phyloP scores from a whole-genome alignment of 208 protist genomes.

The Trypanosoma rangeli region DNA sequence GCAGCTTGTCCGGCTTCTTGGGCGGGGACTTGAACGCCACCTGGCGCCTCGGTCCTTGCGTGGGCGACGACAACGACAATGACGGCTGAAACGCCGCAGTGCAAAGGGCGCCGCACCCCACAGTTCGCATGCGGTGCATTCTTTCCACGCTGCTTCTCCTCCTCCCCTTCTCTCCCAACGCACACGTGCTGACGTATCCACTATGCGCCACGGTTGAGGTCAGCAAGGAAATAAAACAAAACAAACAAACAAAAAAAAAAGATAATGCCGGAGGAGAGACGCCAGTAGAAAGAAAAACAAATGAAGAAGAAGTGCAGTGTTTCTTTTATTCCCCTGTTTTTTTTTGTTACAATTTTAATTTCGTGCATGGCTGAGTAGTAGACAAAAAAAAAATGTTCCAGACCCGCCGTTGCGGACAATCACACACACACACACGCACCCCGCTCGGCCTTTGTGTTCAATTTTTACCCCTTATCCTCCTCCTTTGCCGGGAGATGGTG shows the following conservation, averaged over 20 bases:
- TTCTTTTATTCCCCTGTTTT: too few relatives aligned
- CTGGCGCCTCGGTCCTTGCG: not conserved
- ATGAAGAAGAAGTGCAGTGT: too few relatives aligned
- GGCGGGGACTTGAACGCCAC: slow-evolving; percentile 38
- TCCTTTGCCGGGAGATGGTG: too few relatives aligned
- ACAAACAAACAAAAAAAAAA: not conserved
- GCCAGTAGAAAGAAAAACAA: too few relatives aligned
- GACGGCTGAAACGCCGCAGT: not conserved
- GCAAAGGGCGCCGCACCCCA: not conserved
- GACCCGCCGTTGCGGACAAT: too few relatives aligned
- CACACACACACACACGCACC: too few relatives aligned
- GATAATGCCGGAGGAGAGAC: too few relatives aligned
- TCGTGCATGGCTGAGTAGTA: too few relatives aligned
- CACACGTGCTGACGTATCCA: not conserved
- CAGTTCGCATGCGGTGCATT: slow-evolving; percentile 1
- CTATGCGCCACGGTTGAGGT: not conserved
- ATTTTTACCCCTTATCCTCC: too few relatives aligned
- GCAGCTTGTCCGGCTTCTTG: slow-evolving; percentile 29
- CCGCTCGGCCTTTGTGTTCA: too few relatives aligned
- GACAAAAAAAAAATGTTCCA: too few relatives aligned
- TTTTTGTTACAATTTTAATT: too few relatives aligned
- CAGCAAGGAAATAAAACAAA: not conserved
- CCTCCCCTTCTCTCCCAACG: not conserved
- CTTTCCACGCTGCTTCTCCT: not conserved
- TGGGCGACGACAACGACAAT: not conserved